Evolutionary conservation across 73 alveolate genomes (phyloP), one percentile per base, ranked within the genome.

Genomic region (Loxodes magnus): DNA sequence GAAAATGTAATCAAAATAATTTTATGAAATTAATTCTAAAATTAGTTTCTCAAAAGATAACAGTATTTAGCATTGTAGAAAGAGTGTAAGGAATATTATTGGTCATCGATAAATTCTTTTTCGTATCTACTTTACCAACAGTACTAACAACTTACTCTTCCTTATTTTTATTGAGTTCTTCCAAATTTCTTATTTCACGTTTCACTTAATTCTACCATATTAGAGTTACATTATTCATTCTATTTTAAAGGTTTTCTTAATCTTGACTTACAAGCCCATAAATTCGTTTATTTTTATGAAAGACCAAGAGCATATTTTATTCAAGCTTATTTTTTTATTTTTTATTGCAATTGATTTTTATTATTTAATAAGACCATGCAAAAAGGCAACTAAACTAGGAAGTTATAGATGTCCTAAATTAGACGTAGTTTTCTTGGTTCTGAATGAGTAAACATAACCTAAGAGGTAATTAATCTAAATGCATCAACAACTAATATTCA

Each of bases 401-500:
- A 87, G 82, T 30, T 77, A 42, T 22, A 90, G 79, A 53, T 85
- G 97, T 20, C 99, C 99, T 44, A 92, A 86, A 61, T 93, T 91
- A 38, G 97, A 81, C 16, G 99, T 95, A n/a, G 99, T 95, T 71
- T 95, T 68, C 99, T 71, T n/a, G 98, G 98, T 68, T 93, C 98
- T 79, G 65, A 71, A 7, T 88, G 89, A 35, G 59, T 62, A 90
- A 90, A 79, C 38, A 75, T 70, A 48, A 69, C 67, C 66, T 84
- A 82, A 28, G 93, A 94, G 54, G 80, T 84, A 44, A 82, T 86
- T 37, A 81, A 66, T 67, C 99, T 74, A 74, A 95, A 95, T 37
- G 98, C 98, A 74, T 95, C 99, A 56, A 95, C 93, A 36, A 93
- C 99, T 22, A 96, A 98, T 76, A 92, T 95, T 33, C 99, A 99